Evolutionary conservation across 2,329 filamentous ascomycete species (phyloP), one percentile per base, ranked within the genome.

Genomic region (Madurella mycetomatis): DNA sequence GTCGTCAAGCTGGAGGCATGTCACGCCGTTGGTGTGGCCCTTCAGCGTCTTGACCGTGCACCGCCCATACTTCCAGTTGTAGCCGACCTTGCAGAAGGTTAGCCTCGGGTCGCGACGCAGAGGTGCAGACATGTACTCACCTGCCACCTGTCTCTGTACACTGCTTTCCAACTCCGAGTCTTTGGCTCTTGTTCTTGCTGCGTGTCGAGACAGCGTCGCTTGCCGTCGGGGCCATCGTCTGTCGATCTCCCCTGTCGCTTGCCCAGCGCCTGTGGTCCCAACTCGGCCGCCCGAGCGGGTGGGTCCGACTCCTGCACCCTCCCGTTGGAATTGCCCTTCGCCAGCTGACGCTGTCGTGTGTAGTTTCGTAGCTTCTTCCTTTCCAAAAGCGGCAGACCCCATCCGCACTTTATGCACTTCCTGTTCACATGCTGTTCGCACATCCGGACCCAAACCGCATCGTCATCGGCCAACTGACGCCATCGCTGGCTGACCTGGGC

Each of bases 371-470:
- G 73, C 64, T 89, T 83, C 72, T 95, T 96, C 64, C 90, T 83
- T 67, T 99, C 94, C 48, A 99, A 75, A 53, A 95, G 74, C 15
- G 94, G 94, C 56, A 99, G 72, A 2, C 94, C 94, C 90, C 92
- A 97, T 19, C 94, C 92, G 67, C 94, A 99, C 68, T 94, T 95
- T 56, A 85, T 92, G 70, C 92, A 96, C 68, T 95, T 95, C 57
- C 90, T 80, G 68, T 95, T 90, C 63, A 96, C 95, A 70, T 96
- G 92, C 68, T 97, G 92, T 70, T 96, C 91, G 68, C 94, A 99
- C 92, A 97, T 96, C 60, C 87, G 88, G 67, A 96, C 89, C 94
- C 94, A 99, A 4, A 99, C 92, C 9, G 95, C 88, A 69, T 99
- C 92, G 67, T 96, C 92, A 65, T 97, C 94, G n/a, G 94, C 92